These are phyloP conservation scores for Microbotryum intermedium DNA, from an alignment of 1,284 basidiomycete species.

Conservation along the genomic window DNA sequence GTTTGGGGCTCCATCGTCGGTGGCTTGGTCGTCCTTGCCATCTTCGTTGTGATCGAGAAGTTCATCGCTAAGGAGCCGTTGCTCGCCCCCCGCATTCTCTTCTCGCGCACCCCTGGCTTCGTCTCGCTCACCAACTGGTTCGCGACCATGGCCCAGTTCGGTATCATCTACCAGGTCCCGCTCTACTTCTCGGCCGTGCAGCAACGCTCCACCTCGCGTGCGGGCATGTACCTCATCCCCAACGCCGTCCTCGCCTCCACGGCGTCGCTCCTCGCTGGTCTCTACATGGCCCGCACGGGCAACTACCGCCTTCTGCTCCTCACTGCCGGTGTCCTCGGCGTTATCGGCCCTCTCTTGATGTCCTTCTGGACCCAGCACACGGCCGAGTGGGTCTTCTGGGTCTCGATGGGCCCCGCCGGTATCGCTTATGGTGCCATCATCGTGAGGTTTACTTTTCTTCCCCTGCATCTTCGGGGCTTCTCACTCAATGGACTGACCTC, in stretches of 20 bases:
- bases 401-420: constrained; percentile 35
- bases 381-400: constrained; percentile 35
- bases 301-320: constrained; percentile 39
- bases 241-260: constrained; percentile 38
- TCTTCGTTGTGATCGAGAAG: constrained; percentile 45
- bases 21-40: constrained; percentile 52
- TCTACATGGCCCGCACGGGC: constrained; percentile 41
- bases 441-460: not conserved
- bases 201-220: constrained; percentile 36
- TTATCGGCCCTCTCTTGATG: constrained; percentile 40
- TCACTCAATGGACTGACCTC: not conserved
- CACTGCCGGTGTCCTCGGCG: constrained; percentile 33
- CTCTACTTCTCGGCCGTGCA: constrained; percentile 40
- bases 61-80: constrained; percentile 41
- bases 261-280: constrained; percentile 39
- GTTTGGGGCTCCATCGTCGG: constrained; percentile 58
- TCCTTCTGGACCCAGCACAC: constrained; percentile 37
- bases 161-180: constrained; percentile 38
- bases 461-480: not conserved
- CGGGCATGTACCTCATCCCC: constrained; percentile 39
- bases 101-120: constrained; percentile 40
- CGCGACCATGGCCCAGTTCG: constrained; percentile 40
- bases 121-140: constrained; percentile 41
- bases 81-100: constrained; percentile 40
- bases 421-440: constrained; percentile 37